phyloP scores from a whole-genome alignment of 768 basidiomycete species.

The Xerocomellus chrysenteron region DNA sequence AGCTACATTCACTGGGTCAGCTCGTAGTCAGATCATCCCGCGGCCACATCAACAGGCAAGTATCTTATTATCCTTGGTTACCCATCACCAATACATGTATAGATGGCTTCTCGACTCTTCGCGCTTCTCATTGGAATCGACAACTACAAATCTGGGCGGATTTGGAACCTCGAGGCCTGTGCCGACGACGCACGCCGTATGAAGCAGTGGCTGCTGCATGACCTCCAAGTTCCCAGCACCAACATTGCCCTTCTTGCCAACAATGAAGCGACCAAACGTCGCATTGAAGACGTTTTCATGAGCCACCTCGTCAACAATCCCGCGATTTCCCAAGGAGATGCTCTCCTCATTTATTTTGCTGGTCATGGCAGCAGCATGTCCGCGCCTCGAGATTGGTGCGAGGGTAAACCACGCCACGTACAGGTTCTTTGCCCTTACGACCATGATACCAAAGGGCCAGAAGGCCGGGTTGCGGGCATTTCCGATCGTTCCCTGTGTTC shows the following conservation, averaged over 20 bases:
- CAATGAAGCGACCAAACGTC: constrained; percentile 56
- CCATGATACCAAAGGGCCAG: constrained; percentile 49
- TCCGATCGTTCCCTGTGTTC: constrained; percentile 65
- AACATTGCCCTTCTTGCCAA: constrained; percentile 60
- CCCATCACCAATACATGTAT: constrained; percentile 11
- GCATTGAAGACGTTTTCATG: constrained; percentile 61
- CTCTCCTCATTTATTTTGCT: constrained; percentile 68
- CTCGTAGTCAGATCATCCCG: constrained; percentile 11
- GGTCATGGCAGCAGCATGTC: constrained; percentile 65
- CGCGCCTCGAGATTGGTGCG: constrained; percentile 63
- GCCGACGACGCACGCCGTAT: constrained; percentile 62
- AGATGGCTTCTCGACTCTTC: constrained; percentile 52
- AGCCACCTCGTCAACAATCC: constrained; percentile 63
- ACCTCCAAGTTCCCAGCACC: constrained; percentile 55
- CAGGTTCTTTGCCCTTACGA: constrained; percentile 69
- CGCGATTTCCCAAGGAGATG: constrained; percentile 57
- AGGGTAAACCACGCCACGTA: constrained; percentile 41
- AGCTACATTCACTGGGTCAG: neutral
- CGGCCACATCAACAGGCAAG: constrained; percentile 10
- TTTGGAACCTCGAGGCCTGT: constrained; percentile 68
- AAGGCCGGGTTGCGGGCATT: constrained; percentile 57
- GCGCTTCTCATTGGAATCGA: constrained; percentile 71
- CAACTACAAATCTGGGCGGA: constrained; percentile 59
- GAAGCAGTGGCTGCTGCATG: constrained; percentile 54
- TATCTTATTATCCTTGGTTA: neutral